Percentiles rank a stretch among this genome's conserved stretches.
These are phyloP conservation scores for Xerocomus subilludens DNA, from an alignment of 1,284 basidiomycete genomes.

Conservation along the genomic window DNA sequence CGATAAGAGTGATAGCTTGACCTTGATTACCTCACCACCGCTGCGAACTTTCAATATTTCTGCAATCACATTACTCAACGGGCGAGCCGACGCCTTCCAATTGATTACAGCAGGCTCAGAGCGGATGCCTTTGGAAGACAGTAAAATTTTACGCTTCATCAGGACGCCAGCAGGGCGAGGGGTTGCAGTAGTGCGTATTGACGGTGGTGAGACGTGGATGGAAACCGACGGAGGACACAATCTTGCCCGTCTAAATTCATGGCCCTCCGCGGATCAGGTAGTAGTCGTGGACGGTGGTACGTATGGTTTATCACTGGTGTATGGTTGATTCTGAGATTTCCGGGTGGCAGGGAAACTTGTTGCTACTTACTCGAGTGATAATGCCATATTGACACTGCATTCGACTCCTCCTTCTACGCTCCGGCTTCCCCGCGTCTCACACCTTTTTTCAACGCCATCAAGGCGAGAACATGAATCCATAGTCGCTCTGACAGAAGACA, in stretches of 20 bases:
- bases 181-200: conserved; percentile 69
- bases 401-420: conserved; percentile 61
- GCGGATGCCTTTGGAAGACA: conserved; percentile 61
- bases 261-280: conserved; percentile 69
- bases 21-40: conserved; percentile 70
- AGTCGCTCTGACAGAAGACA: conserved; percentile 68
- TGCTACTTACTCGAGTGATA: conserved; percentile 56
- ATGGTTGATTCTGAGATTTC: conserved; percentile 9
- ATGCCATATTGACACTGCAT: conserved; percentile 62
- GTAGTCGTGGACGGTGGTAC: conserved; percentile 73
- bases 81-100: conserved; percentile 63
- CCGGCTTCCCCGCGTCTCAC: conserved; percentile 63
- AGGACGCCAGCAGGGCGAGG: conserved; percentile 81
- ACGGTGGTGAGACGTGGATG: conserved; percentile 73
- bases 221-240: conserved; percentile 60
- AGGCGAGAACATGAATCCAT: conserved; percentile 63
- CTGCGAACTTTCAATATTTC: conserved; percentile 68
- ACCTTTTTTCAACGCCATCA: conserved; percentile 74
- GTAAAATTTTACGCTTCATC: conserved; percentile 68
- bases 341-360: conserved; percentile 48
- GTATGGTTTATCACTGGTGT: conserved; percentile 39
- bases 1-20: conserved; percentile 59
- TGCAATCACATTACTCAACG: conserved; percentile 69
- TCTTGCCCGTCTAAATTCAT: conserved; percentile 60
- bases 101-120: conserved; percentile 57